Evolutionary conservation across 78 protist species (phyloP), one percentile per base, ranked within the genome.

Genomic region (Isochrysis galbana): DNA sequence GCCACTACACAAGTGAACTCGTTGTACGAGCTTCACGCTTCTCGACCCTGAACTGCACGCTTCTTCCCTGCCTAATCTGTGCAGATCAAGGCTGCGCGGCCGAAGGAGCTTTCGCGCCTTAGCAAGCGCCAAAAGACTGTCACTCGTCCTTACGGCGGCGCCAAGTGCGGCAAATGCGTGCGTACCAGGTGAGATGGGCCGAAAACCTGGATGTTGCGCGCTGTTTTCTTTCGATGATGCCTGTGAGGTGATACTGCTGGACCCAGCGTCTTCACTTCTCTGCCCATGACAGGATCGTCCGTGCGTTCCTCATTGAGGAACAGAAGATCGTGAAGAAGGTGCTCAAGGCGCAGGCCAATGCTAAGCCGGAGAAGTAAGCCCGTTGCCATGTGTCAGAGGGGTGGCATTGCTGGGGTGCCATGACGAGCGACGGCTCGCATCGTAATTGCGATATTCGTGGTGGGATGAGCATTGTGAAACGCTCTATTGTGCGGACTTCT

Each of bases 241-340:
- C n/a, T n/a, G n/a, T n/a, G n/a, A n/a, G n/a, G n/a, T n/a, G n/a
- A n/a, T n/a, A n/a, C n/a, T n/a, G n/a, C n/a, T n/a, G n/a, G n/a
- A n/a, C n/a, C n/a, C n/a, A n/a, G n/a, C n/a, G n/a, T n/a, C n/a
- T n/a, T n/a, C n/a, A n/a, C n/a, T n/a, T n/a, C n/a, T n/a, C n/a
- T n/a, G n/a, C n/a, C n/a, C 19, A 19, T 36, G 26, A 1, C 91
- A 94, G 98, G 89, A 93, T 98, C 94, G 92, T 97, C 69, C 97
- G 99, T 70, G 99, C 99, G 25, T 98, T 98, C 98, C 96, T 98
- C 88, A 86, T 98, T 14, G 99, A 98, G 96, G 99, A 98, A 95
- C 98, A 97, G 96, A 97, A 96, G 97, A 94, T 97, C 91, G 99
- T 98, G 91, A 98, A 98, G 98, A 90, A 91, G 42, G 97, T 97